Conservation (phyloP, 2,329 filamentous ascomycete genomes). For the Aspergillus caelatus region DNA sequence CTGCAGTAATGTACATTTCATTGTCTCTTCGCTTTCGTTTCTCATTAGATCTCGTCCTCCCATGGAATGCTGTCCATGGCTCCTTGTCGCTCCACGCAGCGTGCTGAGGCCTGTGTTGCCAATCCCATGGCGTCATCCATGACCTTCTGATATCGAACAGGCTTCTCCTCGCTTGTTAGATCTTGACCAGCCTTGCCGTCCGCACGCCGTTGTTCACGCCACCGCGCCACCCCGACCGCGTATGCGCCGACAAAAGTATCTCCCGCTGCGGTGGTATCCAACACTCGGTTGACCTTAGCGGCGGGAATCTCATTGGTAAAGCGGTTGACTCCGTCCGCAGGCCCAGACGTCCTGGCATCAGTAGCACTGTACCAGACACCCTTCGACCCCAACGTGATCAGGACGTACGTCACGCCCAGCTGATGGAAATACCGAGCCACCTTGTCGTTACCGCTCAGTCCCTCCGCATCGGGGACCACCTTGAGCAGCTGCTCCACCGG, state of each 20-base stretch:
- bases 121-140: conserved; percentile 49
- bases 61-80: conserved; percentile 54
- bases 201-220: conserved; percentile 42
- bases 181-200: conserved; percentile 57
- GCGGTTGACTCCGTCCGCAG: conserved; percentile 31
- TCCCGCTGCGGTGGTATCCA: conserved; percentile 92
- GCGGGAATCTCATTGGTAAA: conserved; percentile 57
- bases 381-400: conserved; percentile 81
- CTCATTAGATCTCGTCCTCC: conserved; percentile 44
- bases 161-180: conserved; percentile 37
- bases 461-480: conserved; percentile 34
- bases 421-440: conserved; percentile 65
- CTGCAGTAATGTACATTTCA: conserved; percentile 2
- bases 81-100: conserved; percentile 48
- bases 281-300: conserved; percentile 69
- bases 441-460: conserved; percentile 54
- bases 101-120: conserved; percentile 48
- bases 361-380: conserved; percentile 71
- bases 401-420: conserved; percentile 72
- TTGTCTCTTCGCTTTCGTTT: neutral
- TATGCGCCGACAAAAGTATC: conserved; percentile 94
- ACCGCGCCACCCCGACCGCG: conserved; percentile 69
- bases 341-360: conserved; percentile 47
- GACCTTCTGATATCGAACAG: conserved; percentile 43
- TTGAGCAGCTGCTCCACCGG: conserved; percentile 38